Evolutionary conservation across 208 protist species (phyloP), one percentile per base, ranked within the genome.

Genomic region (Borovskyia barvae): DNA sequence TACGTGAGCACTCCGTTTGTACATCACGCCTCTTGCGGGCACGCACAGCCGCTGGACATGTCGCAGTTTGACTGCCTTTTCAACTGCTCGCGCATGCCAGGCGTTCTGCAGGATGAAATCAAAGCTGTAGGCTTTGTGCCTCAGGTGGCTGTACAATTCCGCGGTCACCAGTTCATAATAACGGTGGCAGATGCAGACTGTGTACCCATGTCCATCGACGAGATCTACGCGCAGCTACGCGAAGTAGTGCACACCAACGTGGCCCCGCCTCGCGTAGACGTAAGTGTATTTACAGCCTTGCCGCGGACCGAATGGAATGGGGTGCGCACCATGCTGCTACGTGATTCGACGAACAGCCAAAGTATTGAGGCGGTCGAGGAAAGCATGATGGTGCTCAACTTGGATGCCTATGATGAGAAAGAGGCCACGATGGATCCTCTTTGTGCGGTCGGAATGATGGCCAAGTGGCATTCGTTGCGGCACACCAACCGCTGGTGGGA

Each of bases 401-500:
- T 96, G 6, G 86, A 94, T 50, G 78, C 85, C 19, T 72, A 80
- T 46, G 55, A 57, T 2, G 66, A 66, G n/a, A 70, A 74, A 15
- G 67, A 80, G 46, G 40, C 41, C n/a, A 47, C 58, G 22, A 30
- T 61, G 25, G 75, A 67, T 43, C 71, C 77, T 25, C 69, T 75
- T 30, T 75, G 72, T 26, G 71, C 66, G 5, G 68, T 60, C 15
- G 67, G 64, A 0, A 58, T 51, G 32, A 57, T 50, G 20, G 49
- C 75, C 15, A 72, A 70, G 29, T 48, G 75, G 47, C 67, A 75
- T 9, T 67, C 68, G 11, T 56, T 69, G 8, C 77, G 51, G 32
- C 19, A 42, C 15, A 65, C 49, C 22, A 93, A 92, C 47, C 81
- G 86, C 6, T 94, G 91, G 91, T 93, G 84, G 82, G 91, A 96